These are phyloP conservation scores for Domatiomyces catenatus DNA, from an alignment of 2,329 filamentous ascomycete species.

Conservation along the genomic window DNA sequence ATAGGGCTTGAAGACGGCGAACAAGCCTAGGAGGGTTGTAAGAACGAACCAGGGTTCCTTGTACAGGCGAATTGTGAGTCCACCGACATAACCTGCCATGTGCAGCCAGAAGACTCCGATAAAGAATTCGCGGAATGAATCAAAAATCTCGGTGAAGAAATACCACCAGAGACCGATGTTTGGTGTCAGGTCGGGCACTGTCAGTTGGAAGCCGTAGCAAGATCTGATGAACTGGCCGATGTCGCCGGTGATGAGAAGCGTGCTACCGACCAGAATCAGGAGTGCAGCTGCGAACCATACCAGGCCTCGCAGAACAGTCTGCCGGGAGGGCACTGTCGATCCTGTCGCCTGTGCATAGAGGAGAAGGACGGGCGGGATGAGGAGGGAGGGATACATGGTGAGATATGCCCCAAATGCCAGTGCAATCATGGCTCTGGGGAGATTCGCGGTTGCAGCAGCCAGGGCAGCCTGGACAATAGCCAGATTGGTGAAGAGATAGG, in stretches of 20 bases:
- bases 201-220: slow-evolving; percentile 84
- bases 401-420: slow-evolving; percentile 79
- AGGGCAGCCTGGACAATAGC: slow-evolving; percentile 73
- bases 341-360: slow-evolving; percentile 24
- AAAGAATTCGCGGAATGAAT: slow-evolving; percentile 94
- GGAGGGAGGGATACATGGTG: slow-evolving; percentile 76
- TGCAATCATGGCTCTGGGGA: slow-evolving; percentile 64
- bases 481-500: slow-evolving; percentile 73
- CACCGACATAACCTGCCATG: slow-evolving; percentile 74
- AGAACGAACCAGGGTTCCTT: slow-evolving; percentile 76
- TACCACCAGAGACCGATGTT: slow-evolving; percentile 99
- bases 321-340: slow-evolving; percentile 36
- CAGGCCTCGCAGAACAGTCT: slow-evolving; percentile 45
- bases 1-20: slow-evolving; percentile 93
- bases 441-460: slow-evolving; percentile 60
- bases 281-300: slow-evolving; percentile 3
- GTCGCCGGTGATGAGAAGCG: slow-evolving; percentile 44
- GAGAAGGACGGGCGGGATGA: slow-evolving; percentile 68
- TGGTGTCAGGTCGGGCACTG: slow-evolving; percentile 80
- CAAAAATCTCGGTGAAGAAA: slow-evolving; percentile 99
- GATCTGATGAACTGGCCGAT: slow-evolving; percentile 80
- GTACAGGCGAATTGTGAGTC: slow-evolving; percentile 66
- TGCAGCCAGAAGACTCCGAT: slow-evolving; percentile 97
- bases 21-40: slow-evolving; percentile 71
- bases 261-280: slow-evolving; percentile 8